A percentile compares a stretch with the other conserved stretches of the same genome.
Evolutionary conservation across 2,329 filamentous ascomycete species (phyloP).

Genomic region (Penicillium brevicompactum): DNA sequence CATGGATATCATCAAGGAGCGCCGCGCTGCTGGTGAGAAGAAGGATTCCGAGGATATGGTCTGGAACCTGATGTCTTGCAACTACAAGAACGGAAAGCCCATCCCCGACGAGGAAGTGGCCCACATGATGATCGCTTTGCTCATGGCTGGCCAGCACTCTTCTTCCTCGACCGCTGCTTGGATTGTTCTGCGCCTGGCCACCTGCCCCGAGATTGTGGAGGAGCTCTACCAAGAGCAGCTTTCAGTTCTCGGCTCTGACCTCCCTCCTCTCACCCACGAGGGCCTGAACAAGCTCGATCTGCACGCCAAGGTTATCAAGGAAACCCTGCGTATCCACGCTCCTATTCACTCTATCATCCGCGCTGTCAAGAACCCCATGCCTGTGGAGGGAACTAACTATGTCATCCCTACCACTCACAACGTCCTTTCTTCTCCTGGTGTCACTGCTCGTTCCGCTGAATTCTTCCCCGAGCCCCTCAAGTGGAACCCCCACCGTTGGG

Average conservation of each 20-base stretch:
- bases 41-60: conserved; percentile 75
- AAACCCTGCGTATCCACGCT: conserved; percentile 86
- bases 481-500: conserved; percentile 94
- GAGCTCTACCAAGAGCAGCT: conserved; percentile 84
- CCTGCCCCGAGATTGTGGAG: conserved; percentile 76
- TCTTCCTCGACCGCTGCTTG: conserved; percentile 82
- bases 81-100: conserved; percentile 77
- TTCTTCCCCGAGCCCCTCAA: conserved; percentile 80
- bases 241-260: conserved; percentile 69
- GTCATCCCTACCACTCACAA: conserved; percentile 78
- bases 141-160: conserved; percentile 91
- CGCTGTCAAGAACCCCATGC: conserved; percentile 85
- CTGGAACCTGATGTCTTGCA: conserved; percentile 82
- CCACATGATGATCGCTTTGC: conserved; percentile 90
- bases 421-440: conserved; percentile 82
- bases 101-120: conserved; percentile 85
- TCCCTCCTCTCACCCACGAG: conserved; percentile 76
- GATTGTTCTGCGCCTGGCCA: conserved; percentile 80
- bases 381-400: conserved; percentile 78
- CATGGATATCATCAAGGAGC: conserved; percentile 76
- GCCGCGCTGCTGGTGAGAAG: conserved; percentile 58
- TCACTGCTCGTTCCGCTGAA: conserved; percentile 69
- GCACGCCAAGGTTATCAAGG: conserved; percentile 83
- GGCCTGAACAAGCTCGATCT: conserved; percentile 76
- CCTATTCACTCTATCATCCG: conserved; percentile 96